These are phyloP conservation scores for Fusarium robinianum DNA, from an alignment of 2,329 filamentous ascomycete genomes.

Conservation along the genomic window DNA sequence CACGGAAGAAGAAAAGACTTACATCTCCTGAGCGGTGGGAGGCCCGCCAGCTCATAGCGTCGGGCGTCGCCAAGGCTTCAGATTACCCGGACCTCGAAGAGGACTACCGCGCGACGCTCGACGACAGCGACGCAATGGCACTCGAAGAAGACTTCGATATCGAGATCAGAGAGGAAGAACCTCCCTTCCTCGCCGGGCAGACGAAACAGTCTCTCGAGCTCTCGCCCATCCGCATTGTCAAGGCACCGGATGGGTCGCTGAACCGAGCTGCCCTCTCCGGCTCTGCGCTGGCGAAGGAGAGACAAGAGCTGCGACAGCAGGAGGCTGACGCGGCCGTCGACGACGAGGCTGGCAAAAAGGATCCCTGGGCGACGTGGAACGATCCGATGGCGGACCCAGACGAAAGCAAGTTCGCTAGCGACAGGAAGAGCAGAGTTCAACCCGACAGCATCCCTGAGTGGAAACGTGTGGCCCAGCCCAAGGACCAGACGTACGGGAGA, in stretches of 20 bases:
- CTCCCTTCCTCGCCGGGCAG: conserved; percentile 92
- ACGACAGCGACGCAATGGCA: conserved; percentile 85
- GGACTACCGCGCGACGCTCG: conserved; percentile 86
- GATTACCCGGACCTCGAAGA: conserved; percentile 96
- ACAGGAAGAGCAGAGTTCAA: conserved; percentile 69
- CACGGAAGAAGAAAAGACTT: conserved; percentile 82
- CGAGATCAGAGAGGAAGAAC: conserved; percentile 93
- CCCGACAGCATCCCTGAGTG: conserved; percentile 83
- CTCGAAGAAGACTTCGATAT: conserved; percentile 97
- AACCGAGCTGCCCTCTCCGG: conserved; percentile 96
- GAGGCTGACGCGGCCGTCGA: conserved; percentile 78
- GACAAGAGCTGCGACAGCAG: conserved; percentile 85
- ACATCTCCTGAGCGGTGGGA: conserved; percentile 98
- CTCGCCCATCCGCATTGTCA: conserved; percentile 94
- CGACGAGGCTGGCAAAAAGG: conserved; percentile 77
- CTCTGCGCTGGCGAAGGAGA: conserved; percentile 83
- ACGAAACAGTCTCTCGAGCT: conserved; percentile 95
- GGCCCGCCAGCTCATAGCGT: conserved; percentile 93
- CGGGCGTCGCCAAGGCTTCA: conserved; percentile 87
- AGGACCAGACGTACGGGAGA: conserved; percentile 81
- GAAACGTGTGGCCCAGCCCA: conserved; percentile 82
- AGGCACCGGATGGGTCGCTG: conserved; percentile 94
- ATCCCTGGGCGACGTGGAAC: conserved; percentile 90
- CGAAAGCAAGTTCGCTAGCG: conserved; percentile 85
- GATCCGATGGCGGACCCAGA: conserved; percentile 92